Evolutionary conservation across 2,329 filamentous ascomycete species (phyloP), one percentile per base, ranked within the genome.

Genomic region (Didymella lethalis): DNA sequence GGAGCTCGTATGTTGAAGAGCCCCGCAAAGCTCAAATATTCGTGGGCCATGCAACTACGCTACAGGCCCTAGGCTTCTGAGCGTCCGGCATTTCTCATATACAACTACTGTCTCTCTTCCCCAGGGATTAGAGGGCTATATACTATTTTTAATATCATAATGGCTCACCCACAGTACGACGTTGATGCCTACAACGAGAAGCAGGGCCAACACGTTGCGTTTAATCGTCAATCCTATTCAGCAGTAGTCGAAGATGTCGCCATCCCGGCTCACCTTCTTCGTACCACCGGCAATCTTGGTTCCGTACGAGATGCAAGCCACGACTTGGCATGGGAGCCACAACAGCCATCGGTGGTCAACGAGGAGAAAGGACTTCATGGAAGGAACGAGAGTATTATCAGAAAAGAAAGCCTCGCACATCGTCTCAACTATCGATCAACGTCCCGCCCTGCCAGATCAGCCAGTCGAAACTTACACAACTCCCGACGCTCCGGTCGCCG

Each of bases 241-340:
- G 56, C 41, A 31, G 32, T 48, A n/a, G 14, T 56, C 14, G 52
- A 66, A 46, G 62, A 68, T 61, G 66, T 68, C 45, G 55, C 63
- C 26, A 65, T 69, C 48, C 65, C 67, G 36, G 64, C 62, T 16
- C 65, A 69, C 47, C 67, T 69, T 20, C 54, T 69, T 25, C 67
- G 64, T 51, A 54, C 63, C 16, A 61, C 62, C 36, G 59, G 54
- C 6, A 63, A 62, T 28, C 54, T 63, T 44, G 61, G 60, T 29
- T 67, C 67, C 2, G 54, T 61, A 38, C 63, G 67, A 28, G 65
- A 68, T 29, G 55, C 50, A 18, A 48, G 43, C 32, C 53, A 57
- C 14, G 44, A 58, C 12, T 45, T 51, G 11, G 61, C 32, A 25
- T 69, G 67, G 67, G 58, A 63, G 7, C 63, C 64, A 44, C 59